phyloP scores from a whole-genome alignment of 1,284 basidiomycete genomes.

The Leccinum fuscescens region DNA sequence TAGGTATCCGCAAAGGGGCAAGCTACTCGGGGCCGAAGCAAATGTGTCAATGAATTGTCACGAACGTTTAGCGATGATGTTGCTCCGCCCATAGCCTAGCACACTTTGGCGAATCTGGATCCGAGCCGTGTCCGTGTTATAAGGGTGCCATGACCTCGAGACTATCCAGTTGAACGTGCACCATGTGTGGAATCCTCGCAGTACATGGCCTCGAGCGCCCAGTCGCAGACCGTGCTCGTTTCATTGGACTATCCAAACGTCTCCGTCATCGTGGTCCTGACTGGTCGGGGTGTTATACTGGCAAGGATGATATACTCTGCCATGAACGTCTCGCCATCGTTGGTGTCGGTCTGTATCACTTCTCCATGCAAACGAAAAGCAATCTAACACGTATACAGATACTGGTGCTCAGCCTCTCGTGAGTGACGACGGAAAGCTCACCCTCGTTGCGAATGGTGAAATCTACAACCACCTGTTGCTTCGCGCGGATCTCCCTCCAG shows the following conservation, averaged over 20 bases:
- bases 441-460: constrained; percentile 94
- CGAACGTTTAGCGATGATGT: not conserved
- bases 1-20: not conserved
- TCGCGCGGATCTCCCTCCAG: constrained; percentile 63
- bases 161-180: not conserved
- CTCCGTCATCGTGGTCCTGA: constrained; percentile 93
- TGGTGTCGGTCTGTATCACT: constrained; percentile 79
- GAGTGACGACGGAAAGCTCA: constrained; percentile 82
- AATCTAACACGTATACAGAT: constrained; percentile 51
- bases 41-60: not conserved
- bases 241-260: constrained; percentile 84
- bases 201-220: constrained; percentile 79
- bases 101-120: not conserved
- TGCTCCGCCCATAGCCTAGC: not conserved
- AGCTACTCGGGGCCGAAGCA: not conserved
- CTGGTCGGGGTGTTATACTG: constrained; percentile 93
- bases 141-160: not conserved
- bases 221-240: constrained; percentile 62
- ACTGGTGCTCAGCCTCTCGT: constrained; percentile 95
- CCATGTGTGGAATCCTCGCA: constrained; percentile 90
- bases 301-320: constrained; percentile 76
- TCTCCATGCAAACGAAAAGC: not conserved
- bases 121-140: not conserved
- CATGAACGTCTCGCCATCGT: constrained; percentile 96
- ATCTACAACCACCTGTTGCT: constrained; percentile 97